Evolutionary conservation across 768 basidiomycete genomes (phyloP).

Genomic region (Leccinellum albellum): DNA sequence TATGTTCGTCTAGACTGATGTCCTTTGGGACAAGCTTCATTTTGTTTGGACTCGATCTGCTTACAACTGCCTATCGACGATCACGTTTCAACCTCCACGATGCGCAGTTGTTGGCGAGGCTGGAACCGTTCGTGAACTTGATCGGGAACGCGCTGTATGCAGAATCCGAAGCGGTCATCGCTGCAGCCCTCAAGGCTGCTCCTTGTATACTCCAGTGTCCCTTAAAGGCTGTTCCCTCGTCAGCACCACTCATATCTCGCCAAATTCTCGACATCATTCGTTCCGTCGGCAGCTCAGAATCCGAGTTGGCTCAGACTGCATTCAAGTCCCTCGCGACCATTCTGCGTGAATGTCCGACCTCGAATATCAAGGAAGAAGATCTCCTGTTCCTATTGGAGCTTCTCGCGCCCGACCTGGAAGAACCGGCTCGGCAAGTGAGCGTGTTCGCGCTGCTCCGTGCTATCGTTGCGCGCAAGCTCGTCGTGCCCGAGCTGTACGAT

Average conservation of each 20-base stretch:
- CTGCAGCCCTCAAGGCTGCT: constrained; percentile 72
- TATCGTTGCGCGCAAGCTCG: constrained; percentile 85
- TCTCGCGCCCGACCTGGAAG: constrained; percentile 86
- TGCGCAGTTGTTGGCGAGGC: constrained; percentile 63
- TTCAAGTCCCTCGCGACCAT: constrained; percentile 83
- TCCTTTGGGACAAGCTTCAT: constrained; percentile 57
- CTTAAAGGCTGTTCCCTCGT: constrained; percentile 65
- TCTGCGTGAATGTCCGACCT: constrained; percentile 82
- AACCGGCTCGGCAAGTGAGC: constrained; percentile 76
- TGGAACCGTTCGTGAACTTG: constrained; percentile 81
- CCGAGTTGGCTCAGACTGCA: constrained; percentile 84
- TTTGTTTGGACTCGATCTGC: constrained; percentile 86
- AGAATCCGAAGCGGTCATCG: constrained; percentile 66
- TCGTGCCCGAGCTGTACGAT: constrained; percentile 96
- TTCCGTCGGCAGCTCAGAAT: constrained; percentile 80
- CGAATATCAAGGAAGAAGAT: constrained; percentile 86
- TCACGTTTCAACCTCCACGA: constrained; percentile 85
- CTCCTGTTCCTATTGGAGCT: constrained; percentile 83
- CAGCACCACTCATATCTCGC: constrained; percentile 76
- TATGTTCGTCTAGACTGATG: neutral
- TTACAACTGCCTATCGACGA: constrained; percentile 82
- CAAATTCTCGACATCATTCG: constrained; percentile 83
- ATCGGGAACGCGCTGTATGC: constrained; percentile 94
- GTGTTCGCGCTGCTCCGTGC: constrained; percentile 88
- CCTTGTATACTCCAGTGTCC: constrained; percentile 84